A percentile compares a stretch with the other conserved stretches of the same genome.
Evolutionary conservation across 169 alveolate species (phyloP).

Genomic region (Cryptosporidium meleagridis): DNA sequence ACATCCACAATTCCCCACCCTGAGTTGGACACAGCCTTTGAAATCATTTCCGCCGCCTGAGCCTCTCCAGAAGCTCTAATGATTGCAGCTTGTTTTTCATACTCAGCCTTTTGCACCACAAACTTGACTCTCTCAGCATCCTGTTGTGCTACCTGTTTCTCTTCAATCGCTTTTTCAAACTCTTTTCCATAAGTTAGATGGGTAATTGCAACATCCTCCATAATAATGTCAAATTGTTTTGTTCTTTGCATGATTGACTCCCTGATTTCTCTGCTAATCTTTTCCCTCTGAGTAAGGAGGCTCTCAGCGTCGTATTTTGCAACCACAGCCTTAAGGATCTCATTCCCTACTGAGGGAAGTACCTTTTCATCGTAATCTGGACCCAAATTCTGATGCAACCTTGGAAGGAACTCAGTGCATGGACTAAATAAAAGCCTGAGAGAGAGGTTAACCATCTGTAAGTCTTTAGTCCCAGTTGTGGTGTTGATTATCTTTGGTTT

Average conservation of each 20-base stretch:
- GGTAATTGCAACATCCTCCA: constrained; percentile 97
- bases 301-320: constrained; percentile 96
- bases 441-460: constrained; percentile 94
- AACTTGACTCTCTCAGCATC: constrained; percentile 97
- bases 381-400: constrained; percentile 93
- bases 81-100: constrained; percentile 95
- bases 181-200: constrained; percentile 96
- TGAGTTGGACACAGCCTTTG: constrained; percentile 93
- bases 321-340: constrained; percentile 95
- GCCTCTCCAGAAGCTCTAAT: constrained; percentile 98
- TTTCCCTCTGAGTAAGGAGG: constrained; percentile 95
- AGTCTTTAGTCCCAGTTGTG: constrained; percentile 93
- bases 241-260: constrained; percentile 93
- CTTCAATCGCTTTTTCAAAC: constrained; percentile 96
- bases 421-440: constrained; percentile 94
- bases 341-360: constrained; percentile 97
- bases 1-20: constrained; percentile 95
- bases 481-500: constrained; percentile 93
- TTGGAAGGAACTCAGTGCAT: constrained; percentile 88
- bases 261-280: constrained; percentile 92
- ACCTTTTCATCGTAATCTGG: constrained; percentile 97
- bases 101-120: constrained; percentile 94
- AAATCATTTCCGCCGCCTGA: constrained; percentile 96
- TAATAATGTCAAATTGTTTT: constrained; percentile 91
- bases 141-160: constrained; percentile 98